These are phyloP conservation scores for Erythrophleum ivorense DNA, from an alignment of 331 rosid genomes.

Conservation along the genomic window DNA sequence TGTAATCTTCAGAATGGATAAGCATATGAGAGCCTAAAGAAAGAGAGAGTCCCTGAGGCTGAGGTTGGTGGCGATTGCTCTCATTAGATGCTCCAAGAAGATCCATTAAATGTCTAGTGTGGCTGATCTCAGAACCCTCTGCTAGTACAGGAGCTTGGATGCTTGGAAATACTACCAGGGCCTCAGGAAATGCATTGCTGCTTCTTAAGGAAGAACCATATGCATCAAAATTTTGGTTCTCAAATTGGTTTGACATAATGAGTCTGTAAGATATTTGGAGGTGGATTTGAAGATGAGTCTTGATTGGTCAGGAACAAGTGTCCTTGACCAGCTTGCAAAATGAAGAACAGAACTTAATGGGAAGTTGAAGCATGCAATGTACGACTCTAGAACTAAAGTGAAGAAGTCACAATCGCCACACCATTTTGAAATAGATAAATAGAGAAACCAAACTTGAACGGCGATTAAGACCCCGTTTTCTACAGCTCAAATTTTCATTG, in stretches of 20 bases:
- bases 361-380: constrained; percentile 23
- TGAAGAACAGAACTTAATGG: background rate
- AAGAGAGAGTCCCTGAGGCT: constrained; percentile 63
- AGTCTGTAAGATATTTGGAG: constrained; percentile 45
- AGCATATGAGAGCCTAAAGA: constrained; percentile 78
- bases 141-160: constrained; percentile 53
- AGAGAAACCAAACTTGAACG: constrained; percentile 27
- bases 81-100: constrained; percentile 67
- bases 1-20: constrained; percentile 54
- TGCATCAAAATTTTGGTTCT: constrained; percentile 61
- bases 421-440: constrained; percentile 36
- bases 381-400: constrained; percentile 27
- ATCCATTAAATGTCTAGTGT: constrained; percentile 78
- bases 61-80: constrained; percentile 43
- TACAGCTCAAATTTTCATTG: background rate
- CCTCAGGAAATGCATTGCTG: constrained; percentile 40
- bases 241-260: constrained; percentile 55
- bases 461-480: constrained; percentile 5
- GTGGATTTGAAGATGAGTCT: constrained; percentile 53
- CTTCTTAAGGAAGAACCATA: constrained; percentile 53
- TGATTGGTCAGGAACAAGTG: constrained; percentile 13
- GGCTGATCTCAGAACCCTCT: constrained; percentile 63
- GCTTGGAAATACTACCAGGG: constrained; percentile 54
- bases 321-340: background rate
- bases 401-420: constrained; percentile 25